These are phyloP conservation scores for Nevesoporus exiguus DNA, from an alignment of 768 basidiomycete genomes.

Conservation along the genomic window DNA sequence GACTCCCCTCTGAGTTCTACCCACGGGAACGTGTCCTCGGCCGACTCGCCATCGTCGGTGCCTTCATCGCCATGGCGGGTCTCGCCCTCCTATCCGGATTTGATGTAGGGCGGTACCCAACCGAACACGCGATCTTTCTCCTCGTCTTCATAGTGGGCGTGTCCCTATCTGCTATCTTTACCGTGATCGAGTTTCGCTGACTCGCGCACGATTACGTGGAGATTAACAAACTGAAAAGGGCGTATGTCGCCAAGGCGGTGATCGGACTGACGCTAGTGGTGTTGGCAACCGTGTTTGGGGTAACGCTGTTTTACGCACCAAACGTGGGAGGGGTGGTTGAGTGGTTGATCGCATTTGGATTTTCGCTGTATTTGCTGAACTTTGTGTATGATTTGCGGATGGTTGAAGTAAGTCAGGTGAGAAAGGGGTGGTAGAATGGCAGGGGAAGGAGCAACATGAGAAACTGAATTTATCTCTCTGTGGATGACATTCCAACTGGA, in stretches of 20 bases:
- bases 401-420: conserved; percentile 33
- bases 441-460: no score
- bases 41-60: conserved; percentile 55
- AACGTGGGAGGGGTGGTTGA: conserved; percentile 67
- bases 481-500: no score
- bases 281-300: conserved; percentile 61
- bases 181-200: conserved; percentile 68
- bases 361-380: conserved; percentile 68
- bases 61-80: conserved; percentile 59
- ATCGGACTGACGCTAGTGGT: conserved; percentile 57
- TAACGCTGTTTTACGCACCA: conserved; percentile 41
- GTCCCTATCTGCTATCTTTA: conserved; percentile 69
- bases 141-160: conserved; percentile 74
- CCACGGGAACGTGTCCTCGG: conserved; percentile 53
- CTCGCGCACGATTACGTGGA: conserved; percentile 53
- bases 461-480: no score
- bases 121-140: conserved; percentile 57
- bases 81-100: conserved; percentile 69
- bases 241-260: conserved; percentile 60
- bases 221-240: conserved; percentile 42
- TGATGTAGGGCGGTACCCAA: conserved; percentile 56
- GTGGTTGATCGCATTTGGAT: conserved; percentile 58
- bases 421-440: no score
- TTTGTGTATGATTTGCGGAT: conserved; percentile 70
- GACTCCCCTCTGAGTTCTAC: conserved; percentile 59